Base-by-base conservation (phyloP, 1,284 basidiomycete species). In the Rhodotorula sp. region DNA sequence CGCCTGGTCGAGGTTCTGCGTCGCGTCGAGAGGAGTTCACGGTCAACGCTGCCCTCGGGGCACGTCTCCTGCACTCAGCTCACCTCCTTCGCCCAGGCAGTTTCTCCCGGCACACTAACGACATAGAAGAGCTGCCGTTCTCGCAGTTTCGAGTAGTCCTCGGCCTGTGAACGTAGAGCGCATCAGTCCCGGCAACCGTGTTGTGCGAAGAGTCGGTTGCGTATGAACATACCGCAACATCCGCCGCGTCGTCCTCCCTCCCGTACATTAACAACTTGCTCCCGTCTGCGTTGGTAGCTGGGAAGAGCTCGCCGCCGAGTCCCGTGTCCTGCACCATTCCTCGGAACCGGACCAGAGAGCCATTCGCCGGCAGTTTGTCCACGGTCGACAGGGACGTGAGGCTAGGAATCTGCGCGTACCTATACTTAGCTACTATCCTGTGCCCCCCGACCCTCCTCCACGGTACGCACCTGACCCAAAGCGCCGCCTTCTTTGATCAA, bases 281-380 rank as follows among this genome's bases (percentile, higher is more conserved):
- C 28, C 72, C 66, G n/a, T 75, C 70, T n/a, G 64, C 67, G 1
- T 64, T 66, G 19, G 69, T 18, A 1, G 77, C 74, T 5, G 77
- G 74, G 67, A 79, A 81, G 31, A 81, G 77, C 61, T 81, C 80
- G 15, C 74, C 78, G 6, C 79, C 79, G 23, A 79, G 73, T 7
- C 79, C 80, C 0, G 81, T 80, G 71, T 81, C 81, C 67, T 81
- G 80, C 12, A 81, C 77, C 81, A 81, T 81, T 49, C 78, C 78
- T 6, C 80, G 74, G 70, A 80, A 81, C 23, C 77, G 70, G 8
- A 80, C 80, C 34, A 81, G 70, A 8, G 72, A 58, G 21, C 75
- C 70, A 1, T 54, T 16, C 2, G 66, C 43, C 2, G 72, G 72
- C 12, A 74, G 57, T 23, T 28, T 23, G 4, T 65, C n/a, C 0